Conservation (phyloP, 202 grass and related monocot genomes). For the Saccharum hybrid region DNA sequence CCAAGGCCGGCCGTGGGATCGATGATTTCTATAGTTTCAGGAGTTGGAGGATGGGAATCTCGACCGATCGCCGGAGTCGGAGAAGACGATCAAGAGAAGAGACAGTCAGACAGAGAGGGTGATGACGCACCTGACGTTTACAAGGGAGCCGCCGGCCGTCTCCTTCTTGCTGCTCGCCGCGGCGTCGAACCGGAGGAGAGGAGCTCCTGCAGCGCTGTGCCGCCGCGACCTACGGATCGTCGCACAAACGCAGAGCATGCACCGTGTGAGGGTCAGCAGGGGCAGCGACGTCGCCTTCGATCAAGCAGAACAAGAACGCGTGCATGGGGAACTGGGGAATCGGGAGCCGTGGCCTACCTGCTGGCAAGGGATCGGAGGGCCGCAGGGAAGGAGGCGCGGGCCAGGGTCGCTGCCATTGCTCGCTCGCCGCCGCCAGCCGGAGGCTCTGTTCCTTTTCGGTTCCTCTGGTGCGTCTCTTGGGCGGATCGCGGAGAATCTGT, state of each 20-base stretch:
- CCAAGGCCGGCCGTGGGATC: background rate
- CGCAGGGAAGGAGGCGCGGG: background rate
- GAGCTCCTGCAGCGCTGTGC: background rate
- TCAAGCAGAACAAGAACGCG: no score
- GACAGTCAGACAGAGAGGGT: no score
- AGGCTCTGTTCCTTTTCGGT: no score
- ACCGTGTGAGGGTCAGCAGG: no score
- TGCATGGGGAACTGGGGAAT: background rate
- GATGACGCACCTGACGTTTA: background rate
- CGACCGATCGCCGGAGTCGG: background rate
- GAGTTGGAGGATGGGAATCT: background rate
- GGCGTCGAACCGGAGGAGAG: background rate
- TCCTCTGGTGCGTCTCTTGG: no score
- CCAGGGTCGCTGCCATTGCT: background rate
- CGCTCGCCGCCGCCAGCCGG: background rate
- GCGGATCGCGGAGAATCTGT: no score
- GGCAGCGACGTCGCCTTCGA: background rate
- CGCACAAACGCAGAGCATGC: background rate
- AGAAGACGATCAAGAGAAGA: background rate
- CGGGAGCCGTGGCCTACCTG: background rate
- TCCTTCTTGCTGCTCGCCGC: background rate
- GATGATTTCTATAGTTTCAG: background rate
- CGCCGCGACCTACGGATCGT: background rate
- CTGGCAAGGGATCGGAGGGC: background rate
- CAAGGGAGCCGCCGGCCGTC: background rate